These are phyloP conservation scores for Ophiostoma sp. DNA, from an alignment of 2,329 filamentous ascomycete species.

Conservation along the genomic window DNA sequence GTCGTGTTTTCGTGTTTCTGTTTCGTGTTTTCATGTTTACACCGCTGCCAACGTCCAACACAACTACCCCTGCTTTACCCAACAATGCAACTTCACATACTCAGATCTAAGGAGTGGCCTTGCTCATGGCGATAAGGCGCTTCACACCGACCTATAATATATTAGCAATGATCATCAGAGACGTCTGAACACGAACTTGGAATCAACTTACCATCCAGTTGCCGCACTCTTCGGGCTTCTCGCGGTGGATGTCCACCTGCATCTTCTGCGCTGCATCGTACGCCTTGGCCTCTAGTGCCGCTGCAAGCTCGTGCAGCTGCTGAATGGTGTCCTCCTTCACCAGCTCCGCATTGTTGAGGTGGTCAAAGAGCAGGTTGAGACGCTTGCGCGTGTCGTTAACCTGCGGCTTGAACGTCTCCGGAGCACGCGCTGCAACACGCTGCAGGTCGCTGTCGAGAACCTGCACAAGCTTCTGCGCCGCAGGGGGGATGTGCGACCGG, in stretches of 20 bases:
- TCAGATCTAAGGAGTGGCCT: slow-evolving; percentile 47
- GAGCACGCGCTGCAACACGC: slow-evolving; percentile 78
- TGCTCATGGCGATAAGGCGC: slow-evolving; percentile 62
- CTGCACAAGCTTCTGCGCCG: slow-evolving; percentile 73
- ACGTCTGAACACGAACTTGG: not conserved
- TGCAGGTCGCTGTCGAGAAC: slow-evolving; percentile 80
- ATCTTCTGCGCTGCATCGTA: slow-evolving; percentile 62
- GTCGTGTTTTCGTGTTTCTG: not conserved
- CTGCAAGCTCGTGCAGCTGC: slow-evolving; percentile 58
- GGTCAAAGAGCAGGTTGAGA: slow-evolving; percentile 88
- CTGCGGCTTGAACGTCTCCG: slow-evolving; percentile 77
- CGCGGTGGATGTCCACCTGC: slow-evolving; percentile 69
- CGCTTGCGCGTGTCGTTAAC: slow-evolving; percentile 93
- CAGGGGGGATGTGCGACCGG: slow-evolving; percentile 76
- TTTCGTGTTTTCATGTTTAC: not conserved
- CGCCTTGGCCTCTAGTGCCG: slow-evolving; percentile 62
- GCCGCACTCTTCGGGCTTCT: slow-evolving; percentile 74
- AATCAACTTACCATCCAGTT: slow-evolving; percentile 71
- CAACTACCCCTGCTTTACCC: not conserved
- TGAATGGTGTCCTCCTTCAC: slow-evolving; percentile 73
- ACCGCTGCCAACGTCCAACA: not conserved
- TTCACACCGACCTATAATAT: slow-evolving; percentile 22
- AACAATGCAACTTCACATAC: not conserved
- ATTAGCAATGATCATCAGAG: not conserved
- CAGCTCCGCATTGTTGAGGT: slow-evolving; percentile 91